Evolutionary conservation across 495 filamentous ascomycete genomes (phyloP), one percentile per base, ranked within the genome.

Genomic region (Venustampulla echinocandica): DNA sequence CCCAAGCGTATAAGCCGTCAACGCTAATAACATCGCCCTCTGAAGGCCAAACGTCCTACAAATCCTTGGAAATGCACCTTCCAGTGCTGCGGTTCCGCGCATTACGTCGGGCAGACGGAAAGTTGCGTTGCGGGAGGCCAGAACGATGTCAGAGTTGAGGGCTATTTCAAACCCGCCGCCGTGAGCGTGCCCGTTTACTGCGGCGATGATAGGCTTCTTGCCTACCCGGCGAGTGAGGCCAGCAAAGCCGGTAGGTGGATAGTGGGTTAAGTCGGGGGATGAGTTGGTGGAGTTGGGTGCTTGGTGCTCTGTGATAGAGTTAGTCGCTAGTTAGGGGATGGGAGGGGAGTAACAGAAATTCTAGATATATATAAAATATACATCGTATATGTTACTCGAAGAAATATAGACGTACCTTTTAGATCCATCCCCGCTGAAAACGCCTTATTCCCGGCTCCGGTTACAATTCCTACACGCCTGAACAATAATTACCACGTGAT

Each of bases 131-230:
- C 61, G 52, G 3, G 70, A 63, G 15, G 82, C 81, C n/a, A 87
- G 44, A 1, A 85, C 74, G 3, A 88, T 54, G 63, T 89, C 84
- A 61, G 73, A 75, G 49, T 87, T 87, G 2, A 78, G 64, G 2
- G 75, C 63, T 63, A 84, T 80, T 64, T 89, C 84, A 47, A 77
- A 74, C 4, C 84, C 84, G 36, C 82, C 84, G n/a, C 84, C 84
- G 46, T 81, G 68, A 47, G 74, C 76, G 15, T 79, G 58, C 19
- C 84, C 84, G 57, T 85, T 81, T 32, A 88, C 79, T 4, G 84
- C 84, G 4, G 77, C 77, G 47, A 89, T 79, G 28, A 89, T 69
- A 18, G 84, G 84, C 42, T 80, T 80, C 42, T 67, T 67, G 17
- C 70, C 75, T 22, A 53, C 55, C 15, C 77, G 69, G 22, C 75